A percentile compares a stretch with the other conserved stretches of the same genome.
These are phyloP conservation scores for Fusarium humuli DNA, from an alignment of 2,329 filamentous ascomycete species.

Conservation along the genomic window DNA sequence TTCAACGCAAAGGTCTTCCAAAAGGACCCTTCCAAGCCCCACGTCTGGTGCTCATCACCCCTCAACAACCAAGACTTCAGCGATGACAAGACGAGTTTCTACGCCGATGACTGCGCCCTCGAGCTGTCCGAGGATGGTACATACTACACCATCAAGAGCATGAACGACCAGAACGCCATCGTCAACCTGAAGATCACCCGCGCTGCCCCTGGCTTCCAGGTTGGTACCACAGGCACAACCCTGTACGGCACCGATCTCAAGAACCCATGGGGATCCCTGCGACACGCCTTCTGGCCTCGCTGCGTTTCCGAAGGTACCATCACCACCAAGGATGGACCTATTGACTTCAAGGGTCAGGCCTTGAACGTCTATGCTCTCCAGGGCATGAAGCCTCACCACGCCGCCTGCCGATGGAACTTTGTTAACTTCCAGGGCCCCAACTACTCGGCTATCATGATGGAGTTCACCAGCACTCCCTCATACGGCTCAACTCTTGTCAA, in stretches of 20 bases:
- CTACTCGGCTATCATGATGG: slow-evolving; percentile 92
- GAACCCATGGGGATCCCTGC: slow-evolving; percentile 92
- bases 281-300: slow-evolving; percentile 94
- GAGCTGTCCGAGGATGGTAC: slow-evolving; percentile 88
- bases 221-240: slow-evolving; percentile 84
- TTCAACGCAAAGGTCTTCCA: slow-evolving; percentile 96
- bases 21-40: slow-evolving; percentile 75
- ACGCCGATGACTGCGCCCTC: slow-evolving; percentile 85
- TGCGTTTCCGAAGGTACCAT: slow-evolving; percentile 85
- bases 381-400: slow-evolving; percentile 99
- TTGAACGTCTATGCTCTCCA: slow-evolving; percentile 89
- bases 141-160: slow-evolving; percentile 89
- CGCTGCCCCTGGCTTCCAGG: slow-evolving; percentile 82
- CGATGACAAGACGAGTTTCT: slow-evolving; percentile 84
- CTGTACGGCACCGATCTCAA: slow-evolving; percentile 86
- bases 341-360: slow-evolving; percentile 84
- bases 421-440: slow-evolving; percentile 88
- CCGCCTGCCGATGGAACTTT: slow-evolving; percentile 94
- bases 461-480: slow-evolving; percentile 92
- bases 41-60: slow-evolving; percentile 86
- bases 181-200: slow-evolving; percentile 88
- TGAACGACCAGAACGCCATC: slow-evolving; percentile 81
- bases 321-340: slow-evolving; percentile 81
- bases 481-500: slow-evolving; percentile 88
- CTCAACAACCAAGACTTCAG: slow-evolving; percentile 85